phyloP scores from a whole-genome alignment of 805 yeast genomes.

The Ogataea allantospora region DNA sequence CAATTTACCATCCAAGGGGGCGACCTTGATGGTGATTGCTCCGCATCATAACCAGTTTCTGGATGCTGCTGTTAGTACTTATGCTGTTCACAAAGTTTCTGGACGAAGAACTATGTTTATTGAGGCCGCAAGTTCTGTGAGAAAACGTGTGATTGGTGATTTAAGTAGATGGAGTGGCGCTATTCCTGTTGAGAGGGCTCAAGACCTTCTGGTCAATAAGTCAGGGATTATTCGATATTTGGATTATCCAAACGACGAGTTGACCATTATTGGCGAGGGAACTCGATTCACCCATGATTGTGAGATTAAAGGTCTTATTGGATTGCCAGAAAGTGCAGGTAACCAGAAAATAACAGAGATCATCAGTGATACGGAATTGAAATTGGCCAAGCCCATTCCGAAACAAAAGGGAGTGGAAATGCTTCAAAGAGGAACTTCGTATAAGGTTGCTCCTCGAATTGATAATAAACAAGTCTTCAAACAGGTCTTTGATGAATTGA shows the following conservation, averaged over 20 bases:
- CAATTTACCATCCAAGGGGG: slow-evolving; percentile 65
- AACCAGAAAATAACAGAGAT: slow-evolving; percentile 69
- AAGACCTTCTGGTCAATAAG: slow-evolving; percentile 68
- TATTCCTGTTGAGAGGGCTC: slow-evolving; percentile 91
- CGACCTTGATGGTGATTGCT: slow-evolving; percentile 90
- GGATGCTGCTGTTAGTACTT: slow-evolving; percentile 65
- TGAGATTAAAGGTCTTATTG: slow-evolving; percentile 63
- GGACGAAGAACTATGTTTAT: slow-evolving; percentile 73
- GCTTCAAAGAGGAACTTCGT: slow-evolving; percentile 52
- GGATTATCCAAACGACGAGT: slow-evolving; percentile 45
- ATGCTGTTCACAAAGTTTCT: slow-evolving; percentile 64
- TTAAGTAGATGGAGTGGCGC: slow-evolving; percentile 73
- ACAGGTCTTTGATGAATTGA: slow-evolving; percentile 73
- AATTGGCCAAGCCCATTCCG: slow-evolving; percentile 67
- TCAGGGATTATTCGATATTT: slow-evolving; percentile 57
- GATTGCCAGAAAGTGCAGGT: slow-evolving; percentile 76
- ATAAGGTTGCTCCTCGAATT: slow-evolving; percentile 72
- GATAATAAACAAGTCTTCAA: slow-evolving; percentile 81
- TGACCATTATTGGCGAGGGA: slow-evolving; percentile 60
- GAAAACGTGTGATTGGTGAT: slow-evolving; percentile 66
- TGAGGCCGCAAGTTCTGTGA: slow-evolving; percentile 79
- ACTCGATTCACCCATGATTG: slow-evolving; percentile 69
- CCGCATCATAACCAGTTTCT: slow-evolving; percentile 95
- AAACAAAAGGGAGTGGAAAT: slow-evolving; percentile 45
- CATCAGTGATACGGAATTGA: slow-evolving; percentile 65